These are phyloP conservation scores for Xerocomellus dryophilus DNA, from an alignment of 768 basidiomycete species.

Conservation along the genomic window DNA sequence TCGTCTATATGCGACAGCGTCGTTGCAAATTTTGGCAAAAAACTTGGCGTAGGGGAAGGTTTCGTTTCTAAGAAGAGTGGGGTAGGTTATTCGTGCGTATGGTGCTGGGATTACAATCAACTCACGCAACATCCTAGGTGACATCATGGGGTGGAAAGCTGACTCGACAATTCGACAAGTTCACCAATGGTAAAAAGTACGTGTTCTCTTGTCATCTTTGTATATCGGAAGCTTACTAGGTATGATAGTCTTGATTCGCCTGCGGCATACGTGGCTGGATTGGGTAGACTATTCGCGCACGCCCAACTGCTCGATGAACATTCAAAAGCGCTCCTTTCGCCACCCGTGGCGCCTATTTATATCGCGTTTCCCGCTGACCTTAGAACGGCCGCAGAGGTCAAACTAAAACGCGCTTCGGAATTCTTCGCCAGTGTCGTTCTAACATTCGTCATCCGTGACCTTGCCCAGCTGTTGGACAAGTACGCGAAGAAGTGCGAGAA, in stretches of 20 bases:
- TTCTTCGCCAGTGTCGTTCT: conserved; percentile 88
- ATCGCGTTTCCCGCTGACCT: conserved; percentile 64
- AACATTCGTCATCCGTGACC: conserved; percentile 85
- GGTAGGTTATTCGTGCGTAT: conserved; percentile 34
- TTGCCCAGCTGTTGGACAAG: conserved; percentile 85
- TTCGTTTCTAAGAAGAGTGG: conserved; percentile 79
- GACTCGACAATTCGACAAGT: conserved; percentile 73
- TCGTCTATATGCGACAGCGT: conserved; percentile 75
- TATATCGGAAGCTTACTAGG: conserved; percentile 11
- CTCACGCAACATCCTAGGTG: conserved; percentile 35
- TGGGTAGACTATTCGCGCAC: conserved; percentile 68
- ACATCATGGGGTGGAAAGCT: conserved; percentile 71
- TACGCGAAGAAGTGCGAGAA: conserved; percentile 93
- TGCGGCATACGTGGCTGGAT: conserved; percentile 72
- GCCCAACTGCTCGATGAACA: conserved; percentile 87
- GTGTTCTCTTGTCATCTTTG: conserved; percentile 24
- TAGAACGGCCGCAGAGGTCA: conserved; percentile 62
- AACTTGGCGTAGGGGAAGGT: conserved; percentile 85
- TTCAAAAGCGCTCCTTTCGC: conserved; percentile 64
- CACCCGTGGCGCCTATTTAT: conserved; percentile 71
- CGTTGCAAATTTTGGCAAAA: conserved; percentile 79
- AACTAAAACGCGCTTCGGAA: conserved; percentile 80
- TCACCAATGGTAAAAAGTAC: conserved; percentile 88
- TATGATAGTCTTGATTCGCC: conserved; percentile 78
- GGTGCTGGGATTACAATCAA: background rate